phyloP scores from a whole-genome alignment of 306 rosid species.

The Vicia faba region DNA sequence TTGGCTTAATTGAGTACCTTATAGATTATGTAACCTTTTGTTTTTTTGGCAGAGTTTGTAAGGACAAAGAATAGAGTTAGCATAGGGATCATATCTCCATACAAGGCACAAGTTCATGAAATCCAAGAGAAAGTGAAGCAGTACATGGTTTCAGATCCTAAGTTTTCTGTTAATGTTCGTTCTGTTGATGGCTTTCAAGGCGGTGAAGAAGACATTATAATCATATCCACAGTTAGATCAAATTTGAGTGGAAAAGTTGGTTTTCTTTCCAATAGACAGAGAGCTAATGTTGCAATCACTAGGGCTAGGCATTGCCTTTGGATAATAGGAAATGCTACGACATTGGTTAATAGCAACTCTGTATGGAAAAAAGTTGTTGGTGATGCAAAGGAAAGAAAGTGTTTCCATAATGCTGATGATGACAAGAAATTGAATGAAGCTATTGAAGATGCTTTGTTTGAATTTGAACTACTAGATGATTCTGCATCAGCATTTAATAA shows the following conservation, averaged over 20 bases:
- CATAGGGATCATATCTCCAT: constrained; percentile 71
- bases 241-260: constrained; percentile 50
- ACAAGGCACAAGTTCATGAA: constrained; percentile 58
- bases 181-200: constrained; percentile 84
- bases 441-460: constrained; percentile 33
- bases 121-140: constrained; percentile 51
- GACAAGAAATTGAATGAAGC: constrained; percentile 47
- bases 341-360: constrained; percentile 36
- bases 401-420: constrained; percentile 53
- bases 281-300: constrained; percentile 65
- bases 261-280: constrained; percentile 53
- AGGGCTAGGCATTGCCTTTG: constrained; percentile 70
- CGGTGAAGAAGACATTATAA: constrained; percentile 65
- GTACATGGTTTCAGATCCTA: constrained; percentile 18
- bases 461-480: constrained; percentile 32
- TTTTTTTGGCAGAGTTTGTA: constrained; percentile 40
- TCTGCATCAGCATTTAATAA: constrained; percentile 22
- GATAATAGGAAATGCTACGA: constrained; percentile 58
- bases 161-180: constrained; percentile 53
- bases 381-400: constrained; percentile 48
- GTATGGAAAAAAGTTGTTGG: constrained; percentile 50
- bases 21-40: background rate
- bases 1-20: background rate
- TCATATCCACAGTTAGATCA: constrained; percentile 48
- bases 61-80: constrained; percentile 46